These are phyloP conservation scores for Populus nigra DNA, from an alignment of 345 rosid genomes.

Conservation along the genomic window DNA sequence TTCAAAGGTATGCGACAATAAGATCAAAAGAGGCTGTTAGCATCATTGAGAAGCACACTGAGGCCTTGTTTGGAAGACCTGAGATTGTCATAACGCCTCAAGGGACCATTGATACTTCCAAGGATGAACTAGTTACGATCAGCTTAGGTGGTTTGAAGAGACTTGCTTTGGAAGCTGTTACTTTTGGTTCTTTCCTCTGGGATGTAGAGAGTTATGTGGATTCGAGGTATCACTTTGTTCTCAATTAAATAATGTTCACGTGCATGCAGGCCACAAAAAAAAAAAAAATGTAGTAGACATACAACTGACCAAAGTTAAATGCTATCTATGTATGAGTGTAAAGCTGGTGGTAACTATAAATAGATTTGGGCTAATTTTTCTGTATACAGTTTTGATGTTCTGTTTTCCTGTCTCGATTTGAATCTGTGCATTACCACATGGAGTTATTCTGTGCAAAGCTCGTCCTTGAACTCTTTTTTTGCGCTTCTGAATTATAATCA, in stretches of 20 bases:
- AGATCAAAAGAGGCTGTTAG: constrained; percentile 89
- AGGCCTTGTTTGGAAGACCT: constrained; percentile 88
- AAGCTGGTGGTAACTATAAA: neutral
- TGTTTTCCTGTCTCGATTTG: constrained; percentile 3
- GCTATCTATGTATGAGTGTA: constrained; percentile 13
- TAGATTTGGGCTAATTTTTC: constrained; percentile 6
- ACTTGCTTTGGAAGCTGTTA: constrained; percentile 93
- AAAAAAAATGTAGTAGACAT: neutral
- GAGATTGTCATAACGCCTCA: constrained; percentile 68
- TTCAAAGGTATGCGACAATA: constrained; percentile 85
- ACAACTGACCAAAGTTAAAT: constrained; percentile 16
- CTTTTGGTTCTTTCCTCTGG: constrained; percentile 98
- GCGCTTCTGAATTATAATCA: neutral
- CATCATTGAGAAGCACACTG: constrained; percentile 95
- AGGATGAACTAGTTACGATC: constrained; percentile 67
- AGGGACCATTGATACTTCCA: constrained; percentile 69
- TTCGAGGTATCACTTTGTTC: constrained; percentile 86
- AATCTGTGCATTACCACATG: neutral
- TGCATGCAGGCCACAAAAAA: neutral
- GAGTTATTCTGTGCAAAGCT: neutral
- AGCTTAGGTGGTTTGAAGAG: constrained; percentile 87
- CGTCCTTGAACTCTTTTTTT: neutral
- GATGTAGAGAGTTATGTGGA: constrained; percentile 93
- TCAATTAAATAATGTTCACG: constrained; percentile 36
- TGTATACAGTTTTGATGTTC: constrained; percentile 11